phyloP scores from a whole-genome alignment of 768 basidiomycete genomes.

The Lactarius sanguifluus region DNA sequence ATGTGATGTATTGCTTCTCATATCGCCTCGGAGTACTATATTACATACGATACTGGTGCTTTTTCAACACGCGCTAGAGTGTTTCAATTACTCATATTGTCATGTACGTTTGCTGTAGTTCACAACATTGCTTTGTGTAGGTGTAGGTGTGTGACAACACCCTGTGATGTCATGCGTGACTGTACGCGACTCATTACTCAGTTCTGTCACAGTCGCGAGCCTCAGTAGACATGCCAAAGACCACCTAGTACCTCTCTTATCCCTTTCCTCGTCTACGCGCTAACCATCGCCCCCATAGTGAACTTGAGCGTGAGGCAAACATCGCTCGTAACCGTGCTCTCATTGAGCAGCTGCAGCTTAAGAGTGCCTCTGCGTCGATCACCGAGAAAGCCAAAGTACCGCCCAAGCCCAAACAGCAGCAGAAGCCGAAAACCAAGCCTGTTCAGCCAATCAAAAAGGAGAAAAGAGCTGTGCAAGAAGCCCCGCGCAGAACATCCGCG shows the following conservation, averaged over 20 bases:
- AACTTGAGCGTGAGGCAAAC: constrained; percentile 75
- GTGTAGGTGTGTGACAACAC: neutral
- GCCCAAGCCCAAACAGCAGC: constrained; percentile 27
- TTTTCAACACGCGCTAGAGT: constrained; percentile 6
- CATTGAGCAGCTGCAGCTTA: constrained; percentile 67
- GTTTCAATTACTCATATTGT: constrained; percentile 23
- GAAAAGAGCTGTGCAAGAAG: constrained; percentile 44
- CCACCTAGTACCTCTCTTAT: constrained; percentile 27
- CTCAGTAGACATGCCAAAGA: constrained; percentile 25
- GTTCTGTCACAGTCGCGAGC: neutral
- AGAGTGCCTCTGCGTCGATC: constrained; percentile 52
- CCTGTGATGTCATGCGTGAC: constrained; percentile 16
- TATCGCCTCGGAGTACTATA: constrained; percentile 6
- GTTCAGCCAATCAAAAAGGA: constrained; percentile 54
- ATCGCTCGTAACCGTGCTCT: constrained; percentile 78
- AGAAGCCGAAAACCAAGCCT: constrained; percentile 55
- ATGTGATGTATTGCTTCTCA: constrained; percentile 19
- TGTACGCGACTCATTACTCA: constrained; percentile 12
- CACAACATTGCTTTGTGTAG: constrained; percentile 9
- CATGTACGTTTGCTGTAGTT: constrained; percentile 26
- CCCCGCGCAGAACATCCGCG: constrained; percentile 65
- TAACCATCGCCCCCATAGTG: constrained; percentile 39
- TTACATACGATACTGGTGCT: constrained; percentile 16
- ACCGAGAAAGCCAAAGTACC: constrained; percentile 41
- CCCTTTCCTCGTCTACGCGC: no score